Conservation (phyloP, 2,329 filamentous ascomycete genomes). For the Monosporascus sp. region DNA sequence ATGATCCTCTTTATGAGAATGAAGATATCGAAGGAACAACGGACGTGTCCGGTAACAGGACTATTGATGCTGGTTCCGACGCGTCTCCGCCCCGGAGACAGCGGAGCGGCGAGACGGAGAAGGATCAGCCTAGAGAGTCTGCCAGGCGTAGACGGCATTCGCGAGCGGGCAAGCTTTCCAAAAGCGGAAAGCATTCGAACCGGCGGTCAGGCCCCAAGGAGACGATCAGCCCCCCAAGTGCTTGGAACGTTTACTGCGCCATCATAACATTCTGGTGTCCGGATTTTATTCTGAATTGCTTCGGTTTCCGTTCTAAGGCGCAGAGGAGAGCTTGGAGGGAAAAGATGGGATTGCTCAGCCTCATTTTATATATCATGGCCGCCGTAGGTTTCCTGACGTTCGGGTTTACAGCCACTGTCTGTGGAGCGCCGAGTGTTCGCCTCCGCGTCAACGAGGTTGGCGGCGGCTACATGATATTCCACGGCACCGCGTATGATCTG, state of each 20-base stretch:
- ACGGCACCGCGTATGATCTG: constrained; percentile 85
- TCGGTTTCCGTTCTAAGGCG: constrained; percentile 77
- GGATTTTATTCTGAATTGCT: constrained; percentile 76
- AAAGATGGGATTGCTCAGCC: constrained; percentile 93
- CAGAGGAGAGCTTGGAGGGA: constrained; percentile 94
- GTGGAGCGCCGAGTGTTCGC: constrained; percentile 64
- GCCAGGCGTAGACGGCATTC: constrained; percentile 35
- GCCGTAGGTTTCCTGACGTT: constrained; percentile 95
- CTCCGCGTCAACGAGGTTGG: constrained; percentile 79
- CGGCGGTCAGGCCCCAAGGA: constrained; percentile 49
- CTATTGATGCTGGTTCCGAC: constrained; percentile 42
- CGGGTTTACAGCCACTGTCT: constrained; percentile 88
- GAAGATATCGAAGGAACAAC: constrained; percentile 70
- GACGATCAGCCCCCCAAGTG: constrained; percentile 70
- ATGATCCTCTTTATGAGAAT: constrained; percentile 81
- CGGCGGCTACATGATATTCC: constrained; percentile 88
- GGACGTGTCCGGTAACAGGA: constrained; percentile 43
- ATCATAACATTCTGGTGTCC: constrained; percentile 94
- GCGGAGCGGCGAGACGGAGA: constrained; percentile 33
- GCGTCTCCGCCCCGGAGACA: constrained; percentile 34
- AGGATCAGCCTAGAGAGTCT: constrained; percentile 27
- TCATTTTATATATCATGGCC: constrained; percentile 82
- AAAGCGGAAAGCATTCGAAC: constrained; percentile 47
- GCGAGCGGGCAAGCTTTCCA: constrained; percentile 59
- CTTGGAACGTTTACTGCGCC: constrained; percentile 95